Conservation (phyloP, 208 protist genomes). For the Baffinella frigidus region DNA sequence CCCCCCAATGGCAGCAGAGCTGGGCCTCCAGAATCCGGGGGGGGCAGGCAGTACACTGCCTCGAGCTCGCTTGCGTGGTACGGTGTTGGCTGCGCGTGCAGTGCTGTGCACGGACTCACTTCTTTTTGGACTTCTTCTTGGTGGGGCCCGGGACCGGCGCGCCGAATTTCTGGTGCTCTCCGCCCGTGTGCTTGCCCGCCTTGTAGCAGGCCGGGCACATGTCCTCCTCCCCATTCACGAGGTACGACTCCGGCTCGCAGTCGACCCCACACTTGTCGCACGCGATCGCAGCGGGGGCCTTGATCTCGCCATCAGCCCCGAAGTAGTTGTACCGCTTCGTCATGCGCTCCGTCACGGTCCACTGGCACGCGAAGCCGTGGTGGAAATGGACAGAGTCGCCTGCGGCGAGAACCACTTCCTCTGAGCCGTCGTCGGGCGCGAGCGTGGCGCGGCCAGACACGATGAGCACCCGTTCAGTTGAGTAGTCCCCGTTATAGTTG, state of each 20-base stretch:
- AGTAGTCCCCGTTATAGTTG: not conserved
- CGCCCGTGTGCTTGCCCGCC: not conserved
- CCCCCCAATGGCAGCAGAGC: no score
- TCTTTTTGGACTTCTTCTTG: not conserved
- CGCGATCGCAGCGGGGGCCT: not conserved
- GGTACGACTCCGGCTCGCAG: not conserved
- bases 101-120: not conserved
- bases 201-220: not conserved
- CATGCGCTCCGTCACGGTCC: not conserved
- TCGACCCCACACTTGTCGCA: not conserved
- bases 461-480: not conserved
- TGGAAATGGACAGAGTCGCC: not conserved
- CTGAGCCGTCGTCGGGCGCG: not conserved
- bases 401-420: not conserved
- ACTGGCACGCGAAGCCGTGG: not conserved
- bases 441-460: not conserved
- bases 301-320: not conserved
- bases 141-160: not conserved
- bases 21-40: no score
- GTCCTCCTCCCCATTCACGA: not conserved
- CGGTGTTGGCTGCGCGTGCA: no score
- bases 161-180: not conserved
- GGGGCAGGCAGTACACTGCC: no score
- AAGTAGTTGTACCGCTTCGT: not conserved
- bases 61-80: no score